phyloP scores from a whole-genome alignment of 2,329 filamentous ascomycete species.

The Zalaria sp. region DNA sequence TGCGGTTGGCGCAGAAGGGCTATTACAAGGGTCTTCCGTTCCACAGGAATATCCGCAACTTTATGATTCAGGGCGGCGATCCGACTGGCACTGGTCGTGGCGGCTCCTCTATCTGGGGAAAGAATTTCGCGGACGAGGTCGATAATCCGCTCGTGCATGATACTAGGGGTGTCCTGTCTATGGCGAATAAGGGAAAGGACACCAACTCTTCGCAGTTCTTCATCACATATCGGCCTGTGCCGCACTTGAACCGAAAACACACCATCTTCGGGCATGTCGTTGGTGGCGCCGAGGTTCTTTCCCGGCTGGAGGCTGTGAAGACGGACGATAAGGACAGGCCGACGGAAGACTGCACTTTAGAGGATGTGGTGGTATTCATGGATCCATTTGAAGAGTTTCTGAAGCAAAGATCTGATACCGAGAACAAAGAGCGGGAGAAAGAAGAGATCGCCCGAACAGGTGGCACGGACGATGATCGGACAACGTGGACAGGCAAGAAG shows the following conservation, averaged over 20 bases:
- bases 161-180: slow-evolving; percentile 64
- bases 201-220: slow-evolving; percentile 95
- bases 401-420: slow-evolving; percentile 41
- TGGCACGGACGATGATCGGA: slow-evolving; percentile 72
- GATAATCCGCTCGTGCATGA: slow-evolving; percentile 81
- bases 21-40: slow-evolving; percentile 79
- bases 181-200: slow-evolving; percentile 98
- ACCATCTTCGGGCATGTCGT: slow-evolving; percentile 89
- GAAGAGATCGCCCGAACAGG: slow-evolving; percentile 50
- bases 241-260: slow-evolving; percentile 87
- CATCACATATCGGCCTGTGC: slow-evolving; percentile 71
- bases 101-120: slow-evolving; percentile 85
- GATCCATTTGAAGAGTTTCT: slow-evolving; percentile 94
- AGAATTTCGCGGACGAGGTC: slow-evolving; percentile 87
- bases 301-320: slow-evolving; percentile 61
- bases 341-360: slow-evolving; percentile 63
- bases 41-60: slow-evolving; percentile 86
- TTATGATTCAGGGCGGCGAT: slow-evolving; percentile 97
- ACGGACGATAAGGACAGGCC: slow-evolving; percentile 66
- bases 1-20: slow-evolving; percentile 71
- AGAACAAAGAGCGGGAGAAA: slow-evolving; percentile 48
- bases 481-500: slow-evolving; percentile 93
- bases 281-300: slow-evolving; percentile 53
- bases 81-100: slow-evolving; percentile 84
- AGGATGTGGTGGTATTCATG: slow-evolving; percentile 72